These are phyloP conservation scores for Exsudoporus frostii DNA, from an alignment of 768 basidiomycete genomes.

Conservation along the genomic window DNA sequence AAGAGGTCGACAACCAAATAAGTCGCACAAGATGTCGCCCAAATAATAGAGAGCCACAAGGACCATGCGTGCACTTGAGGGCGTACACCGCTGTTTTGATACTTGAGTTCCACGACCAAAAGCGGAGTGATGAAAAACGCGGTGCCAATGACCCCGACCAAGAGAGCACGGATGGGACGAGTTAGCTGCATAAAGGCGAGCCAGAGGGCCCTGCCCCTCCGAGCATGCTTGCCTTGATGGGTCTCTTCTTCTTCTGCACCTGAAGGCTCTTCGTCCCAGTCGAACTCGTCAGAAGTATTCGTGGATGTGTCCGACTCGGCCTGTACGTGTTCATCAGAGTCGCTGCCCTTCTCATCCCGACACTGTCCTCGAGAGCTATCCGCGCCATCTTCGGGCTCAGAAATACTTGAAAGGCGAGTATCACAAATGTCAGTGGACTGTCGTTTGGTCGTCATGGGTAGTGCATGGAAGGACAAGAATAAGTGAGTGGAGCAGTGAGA, in stretches of 20 bases:
- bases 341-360: slow-evolving; percentile 14
- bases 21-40: slow-evolving; percentile 60
- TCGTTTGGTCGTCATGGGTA: slow-evolving; percentile 14
- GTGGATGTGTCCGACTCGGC: slow-evolving; percentile 43
- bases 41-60: slow-evolving; percentile 65
- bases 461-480: slow-evolving; percentile 2
- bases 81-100: slow-evolving; percentile 44
- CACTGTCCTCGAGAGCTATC: background rate
- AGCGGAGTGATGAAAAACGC: slow-evolving; percentile 68
- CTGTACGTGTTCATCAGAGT: slow-evolving; percentile 4
- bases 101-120: slow-evolving; percentile 64
- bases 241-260: slow-evolving; percentile 29
- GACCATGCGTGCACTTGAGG: slow-evolving; percentile 62
- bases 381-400: slow-evolving; percentile 8
- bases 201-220: slow-evolving; percentile 61
- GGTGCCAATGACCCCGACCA: slow-evolving; percentile 57
- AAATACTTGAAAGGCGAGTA: background rate
- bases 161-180: slow-evolving; percentile 52
- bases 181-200: slow-evolving; percentile 65
- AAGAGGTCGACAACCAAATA: slow-evolving; percentile 63
- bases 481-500: background rate
- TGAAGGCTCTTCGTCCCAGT: slow-evolving; percentile 61
- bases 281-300: slow-evolving; percentile 65
- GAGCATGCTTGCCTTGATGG: slow-evolving; percentile 42
- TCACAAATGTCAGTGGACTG: slow-evolving; percentile 7